These are phyloP conservation scores for Ministeria vibrans DNA, from an alignment of 78 protist genomes.

Conservation along the genomic window DNA sequence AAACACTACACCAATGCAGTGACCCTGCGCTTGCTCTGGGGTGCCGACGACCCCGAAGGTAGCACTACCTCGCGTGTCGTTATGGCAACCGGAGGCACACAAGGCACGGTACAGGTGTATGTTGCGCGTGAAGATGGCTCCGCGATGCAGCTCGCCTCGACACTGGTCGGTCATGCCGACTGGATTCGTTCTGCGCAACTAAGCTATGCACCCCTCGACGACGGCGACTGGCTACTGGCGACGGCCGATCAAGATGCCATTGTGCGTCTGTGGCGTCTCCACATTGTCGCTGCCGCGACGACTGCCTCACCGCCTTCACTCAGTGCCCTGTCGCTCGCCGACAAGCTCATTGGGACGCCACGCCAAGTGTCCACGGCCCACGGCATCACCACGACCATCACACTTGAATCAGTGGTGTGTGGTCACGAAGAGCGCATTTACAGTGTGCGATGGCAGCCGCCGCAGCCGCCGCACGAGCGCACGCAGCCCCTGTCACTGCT, in stretches of 20 bases:
- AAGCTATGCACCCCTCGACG: background rate
- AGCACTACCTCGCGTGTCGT: too few relatives aligned
- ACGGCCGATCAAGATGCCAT: background rate
- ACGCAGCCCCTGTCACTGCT: constrained; percentile 31
- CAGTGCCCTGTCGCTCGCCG: background rate
- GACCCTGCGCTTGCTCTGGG: too few relatives aligned
- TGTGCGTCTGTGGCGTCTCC: constrained; percentile 1
- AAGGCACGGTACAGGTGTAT: background rate
- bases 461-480: background rate
- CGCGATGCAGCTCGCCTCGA: background rate
- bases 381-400: background rate
- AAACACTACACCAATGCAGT: too few relatives aligned
- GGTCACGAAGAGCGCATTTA: constrained; percentile 61
- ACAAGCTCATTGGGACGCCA: background rate
- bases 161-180: background rate
- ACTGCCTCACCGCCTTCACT: background rate
- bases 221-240: background rate
- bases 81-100: background rate
- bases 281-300: background rate
- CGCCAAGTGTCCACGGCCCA: background rate
- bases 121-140: background rate
- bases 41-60: too few relatives aligned
- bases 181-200: background rate
- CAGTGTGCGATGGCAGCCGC: constrained; percentile 41
- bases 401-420: constrained; percentile 39